Evolutionary conservation across 176 grass and related monocot species (phyloP).

Genomic region (Dendrocalamus sinicus): DNA sequence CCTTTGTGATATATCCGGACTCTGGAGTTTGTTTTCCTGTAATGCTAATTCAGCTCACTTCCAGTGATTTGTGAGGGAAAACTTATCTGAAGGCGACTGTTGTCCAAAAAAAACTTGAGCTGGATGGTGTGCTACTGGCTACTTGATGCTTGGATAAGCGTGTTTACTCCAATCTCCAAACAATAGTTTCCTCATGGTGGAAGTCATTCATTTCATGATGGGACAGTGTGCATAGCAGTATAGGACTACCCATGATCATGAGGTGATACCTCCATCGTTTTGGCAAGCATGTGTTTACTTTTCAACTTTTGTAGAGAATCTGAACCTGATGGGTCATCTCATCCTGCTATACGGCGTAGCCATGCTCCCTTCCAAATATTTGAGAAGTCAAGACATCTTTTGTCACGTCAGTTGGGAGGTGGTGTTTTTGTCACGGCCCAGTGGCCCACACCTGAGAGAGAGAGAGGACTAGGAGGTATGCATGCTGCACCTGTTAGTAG

Average conservation of each 20-base stretch:
- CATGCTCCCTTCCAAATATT: slow-evolving; percentile 25
- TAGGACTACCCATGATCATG: not conserved
- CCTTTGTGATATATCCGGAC: not conserved
- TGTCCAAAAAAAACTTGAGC: not conserved
- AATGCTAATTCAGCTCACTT: not conserved
- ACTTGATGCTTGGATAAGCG: not conserved
- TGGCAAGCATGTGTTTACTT: slow-evolving; percentile 33
- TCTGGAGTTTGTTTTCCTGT: not conserved
- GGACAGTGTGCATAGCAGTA: slow-evolving; percentile 3
- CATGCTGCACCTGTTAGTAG: slow-evolving; percentile 2
- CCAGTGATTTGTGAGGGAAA: not conserved
- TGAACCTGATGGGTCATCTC: slow-evolving; percentile 48
- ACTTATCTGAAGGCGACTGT: not conserved
- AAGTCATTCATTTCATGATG: not conserved
- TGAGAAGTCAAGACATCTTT: slow-evolving; percentile 38
- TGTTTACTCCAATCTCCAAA: slow-evolving; percentile 14
- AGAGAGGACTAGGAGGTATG: not conserved
- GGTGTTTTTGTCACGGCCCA: slow-evolving; percentile 10
- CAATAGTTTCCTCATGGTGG: not conserved
- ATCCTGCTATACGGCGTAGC: slow-evolving; percentile 23
- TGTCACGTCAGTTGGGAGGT: slow-evolving; percentile 38
- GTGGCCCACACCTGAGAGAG: not conserved
- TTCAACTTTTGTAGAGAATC: slow-evolving; percentile 58
- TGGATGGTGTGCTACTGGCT: not conserved
- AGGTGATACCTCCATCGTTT: slow-evolving; percentile 29